These are phyloP conservation scores for Calonectria hawksworthii DNA, from an alignment of 2,329 filamentous ascomycete species.

Conservation along the genomic window DNA sequence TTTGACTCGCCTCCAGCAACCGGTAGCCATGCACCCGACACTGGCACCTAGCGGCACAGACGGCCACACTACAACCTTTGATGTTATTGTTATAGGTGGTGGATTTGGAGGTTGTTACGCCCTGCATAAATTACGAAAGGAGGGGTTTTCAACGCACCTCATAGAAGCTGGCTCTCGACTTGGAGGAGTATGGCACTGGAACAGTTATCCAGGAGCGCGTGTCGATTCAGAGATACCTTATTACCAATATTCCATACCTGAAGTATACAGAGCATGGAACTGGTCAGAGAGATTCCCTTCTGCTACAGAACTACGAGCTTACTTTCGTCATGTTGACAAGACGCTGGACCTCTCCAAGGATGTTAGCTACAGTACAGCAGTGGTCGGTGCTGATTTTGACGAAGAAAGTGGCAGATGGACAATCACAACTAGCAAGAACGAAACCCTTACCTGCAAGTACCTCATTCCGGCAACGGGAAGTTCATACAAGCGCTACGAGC, in stretches of 20 bases:
- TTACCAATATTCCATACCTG: slow-evolving; percentile 27
- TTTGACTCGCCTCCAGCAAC: neutral
- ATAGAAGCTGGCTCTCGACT: slow-evolving; percentile 24
- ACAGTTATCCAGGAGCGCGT: slow-evolving; percentile 29
- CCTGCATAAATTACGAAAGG: slow-evolving; percentile 13
- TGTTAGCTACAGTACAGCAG: slow-evolving; percentile 55
- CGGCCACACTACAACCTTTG: neutral
- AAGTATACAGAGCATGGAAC: slow-evolving; percentile 24
- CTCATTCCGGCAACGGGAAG: slow-evolving; percentile 63
- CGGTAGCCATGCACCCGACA: neutral
- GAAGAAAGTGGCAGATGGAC: slow-evolving; percentile 54
- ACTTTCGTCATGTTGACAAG: slow-evolving; percentile 22
- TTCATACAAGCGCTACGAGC: slow-evolving; percentile 58
- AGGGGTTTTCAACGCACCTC: slow-evolving; percentile 23
- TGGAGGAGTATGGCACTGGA: slow-evolving; percentile 34
- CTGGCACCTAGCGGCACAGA: rapidly evolving
- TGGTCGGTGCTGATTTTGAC: slow-evolving; percentile 11
- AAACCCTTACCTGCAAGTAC: slow-evolving; percentile 54
- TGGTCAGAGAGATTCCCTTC: slow-evolving; percentile 25
- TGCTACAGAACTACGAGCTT: slow-evolving; percentile 4
- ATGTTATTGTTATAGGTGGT: slow-evolving; percentile 25
- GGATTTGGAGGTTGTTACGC: slow-evolving; percentile 23
- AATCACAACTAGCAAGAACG: slow-evolving; percentile 57
- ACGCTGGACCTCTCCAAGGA: slow-evolving; percentile 26
- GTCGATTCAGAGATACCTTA: slow-evolving; percentile 32